phyloP scores from a whole-genome alignment of 139 green algal genomes.

The Pleodorina starrii region DNA sequence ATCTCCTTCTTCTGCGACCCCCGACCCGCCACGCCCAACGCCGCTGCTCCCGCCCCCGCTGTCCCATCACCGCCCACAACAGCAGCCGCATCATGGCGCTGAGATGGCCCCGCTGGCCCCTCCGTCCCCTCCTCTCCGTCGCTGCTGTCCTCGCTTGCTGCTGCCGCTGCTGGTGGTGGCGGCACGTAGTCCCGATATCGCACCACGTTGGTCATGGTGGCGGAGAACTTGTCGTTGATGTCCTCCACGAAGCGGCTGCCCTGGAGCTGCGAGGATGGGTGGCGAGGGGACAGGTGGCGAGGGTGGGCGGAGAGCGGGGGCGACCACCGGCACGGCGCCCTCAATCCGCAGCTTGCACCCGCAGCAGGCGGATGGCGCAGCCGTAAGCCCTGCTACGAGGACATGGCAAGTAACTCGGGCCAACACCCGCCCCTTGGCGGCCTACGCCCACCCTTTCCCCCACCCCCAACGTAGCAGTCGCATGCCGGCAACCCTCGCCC shows the following conservation, averaged over 20 bases:
- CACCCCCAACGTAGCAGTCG: too few species aligned
- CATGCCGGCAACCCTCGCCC: too few species aligned
- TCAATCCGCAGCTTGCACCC: too few species aligned
- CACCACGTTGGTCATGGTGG: constrained; percentile 84
- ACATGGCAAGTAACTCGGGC: too few species aligned
- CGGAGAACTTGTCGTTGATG: constrained; percentile 81
- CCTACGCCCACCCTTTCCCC: too few species aligned
- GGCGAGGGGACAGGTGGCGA: background rate
- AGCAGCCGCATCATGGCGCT: too few species aligned
- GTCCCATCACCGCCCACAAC: too few species aligned
- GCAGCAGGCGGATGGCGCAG: too few species aligned
- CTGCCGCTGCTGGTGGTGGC: background rate
- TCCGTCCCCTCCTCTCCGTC: background rate
- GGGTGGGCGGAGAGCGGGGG: too few species aligned
- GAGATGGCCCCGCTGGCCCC: background rate
- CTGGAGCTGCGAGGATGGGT: constrained; percentile 66
- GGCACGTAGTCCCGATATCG: constrained; percentile 52
- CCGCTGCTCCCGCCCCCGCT: background rate
- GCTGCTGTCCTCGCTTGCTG: background rate
- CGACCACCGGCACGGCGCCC: too few species aligned
- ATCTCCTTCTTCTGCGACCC: constrained; percentile 53
- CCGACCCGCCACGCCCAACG: background rate
- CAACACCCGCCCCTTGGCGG: too few species aligned
- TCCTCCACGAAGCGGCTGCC: constrained; percentile 71
- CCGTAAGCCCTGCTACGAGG: too few species aligned